A percentile compares a stretch with the other conserved stretches of the same genome.
These are phyloP conservation scores for Kazachstania africana DNA, from an alignment of 805 yeast genomes.

Conservation along the genomic window DNA sequence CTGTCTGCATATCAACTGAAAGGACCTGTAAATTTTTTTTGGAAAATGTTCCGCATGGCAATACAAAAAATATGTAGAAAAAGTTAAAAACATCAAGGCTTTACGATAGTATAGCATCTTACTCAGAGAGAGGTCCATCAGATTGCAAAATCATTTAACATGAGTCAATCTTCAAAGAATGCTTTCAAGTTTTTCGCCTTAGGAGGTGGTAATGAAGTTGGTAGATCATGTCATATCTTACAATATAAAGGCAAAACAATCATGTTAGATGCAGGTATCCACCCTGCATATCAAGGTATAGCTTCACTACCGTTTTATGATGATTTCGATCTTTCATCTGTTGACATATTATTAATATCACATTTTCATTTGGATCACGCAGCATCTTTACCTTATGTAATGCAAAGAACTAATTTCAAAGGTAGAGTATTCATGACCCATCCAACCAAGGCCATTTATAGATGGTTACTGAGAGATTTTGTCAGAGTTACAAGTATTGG, in stretches of 20 bases:
- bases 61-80: too few relatives aligned
- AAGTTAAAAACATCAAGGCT: too few relatives aligned
- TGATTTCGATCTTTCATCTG: conserved; percentile 79
- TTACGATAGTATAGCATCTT: too few relatives aligned
- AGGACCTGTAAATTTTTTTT: too few relatives aligned
- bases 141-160: too few relatives aligned
- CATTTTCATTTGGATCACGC: conserved; percentile 98
- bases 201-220: conserved; percentile 98
- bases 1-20: too few relatives aligned
- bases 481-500: conserved; percentile 72
- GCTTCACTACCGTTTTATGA: conserved; percentile 92
- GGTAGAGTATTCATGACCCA: conserved; percentile 99
- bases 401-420: conserved; percentile 90
- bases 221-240: conserved; percentile 87
- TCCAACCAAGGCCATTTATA: conserved; percentile 94
- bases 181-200: conserved; percentile 66
- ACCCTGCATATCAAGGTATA: conserved; percentile 86
- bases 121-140: too few relatives aligned
- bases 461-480: conserved; percentile 91
- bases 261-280: conserved; percentile 97
- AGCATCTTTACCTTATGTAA: conserved; percentile 92
- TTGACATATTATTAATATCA: conserved; percentile 77
- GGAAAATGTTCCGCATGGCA: too few relatives aligned
- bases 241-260: conserved; percentile 89
- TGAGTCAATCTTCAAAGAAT: conserved; percentile 14